These are phyloP conservation scores for Trichocladium antarcticum DNA, from an alignment of 495 filamentous ascomycete genomes.

Conservation along the genomic window DNA sequence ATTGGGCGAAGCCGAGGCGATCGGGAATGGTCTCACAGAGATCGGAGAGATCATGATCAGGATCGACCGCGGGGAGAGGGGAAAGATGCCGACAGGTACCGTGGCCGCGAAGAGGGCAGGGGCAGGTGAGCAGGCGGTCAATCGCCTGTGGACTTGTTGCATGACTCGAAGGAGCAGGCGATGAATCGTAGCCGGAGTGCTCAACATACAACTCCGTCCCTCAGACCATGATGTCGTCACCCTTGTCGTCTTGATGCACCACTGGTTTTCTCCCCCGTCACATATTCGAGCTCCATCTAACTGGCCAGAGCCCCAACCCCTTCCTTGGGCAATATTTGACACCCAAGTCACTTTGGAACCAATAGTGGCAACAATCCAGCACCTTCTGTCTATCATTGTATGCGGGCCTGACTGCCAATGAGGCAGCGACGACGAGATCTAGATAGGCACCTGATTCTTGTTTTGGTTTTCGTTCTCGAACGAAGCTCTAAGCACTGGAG, in stretches of 20 bases:
- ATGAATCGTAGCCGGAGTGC: not conserved
- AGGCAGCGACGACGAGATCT: too few relatives aligned
- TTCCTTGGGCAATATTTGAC: too few relatives aligned
- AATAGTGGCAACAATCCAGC: too few relatives aligned
- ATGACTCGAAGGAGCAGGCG: not conserved
- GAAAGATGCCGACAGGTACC: slow-evolving; percentile 8
- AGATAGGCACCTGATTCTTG: too few relatives aligned
- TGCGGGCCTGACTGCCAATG: too few relatives aligned
- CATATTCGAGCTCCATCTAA: not conserved
- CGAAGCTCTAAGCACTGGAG: too few relatives aligned
- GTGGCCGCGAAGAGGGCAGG: slow-evolving; percentile 11
- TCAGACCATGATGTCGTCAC: not conserved
- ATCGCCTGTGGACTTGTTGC: not conserved
- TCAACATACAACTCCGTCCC: not conserved
- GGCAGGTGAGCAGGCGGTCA: slow-evolving; percentile 9
- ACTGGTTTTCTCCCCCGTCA: not conserved
- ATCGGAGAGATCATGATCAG: slow-evolving; percentile 16
- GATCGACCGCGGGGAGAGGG: slow-evolving; percentile 7
- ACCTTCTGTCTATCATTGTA: too few relatives aligned
- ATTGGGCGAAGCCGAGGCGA: slow-evolving; percentile 13
- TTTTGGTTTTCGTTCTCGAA: too few relatives aligned
- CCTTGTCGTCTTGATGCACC: not conserved
- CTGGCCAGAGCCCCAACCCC: too few relatives aligned
- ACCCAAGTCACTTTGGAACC: too few relatives aligned
- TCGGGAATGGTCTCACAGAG: slow-evolving; percentile 15